phyloP scores from a whole-genome alignment of 441 rosid genomes.

The Pelargonium cotyledonis region DNA sequence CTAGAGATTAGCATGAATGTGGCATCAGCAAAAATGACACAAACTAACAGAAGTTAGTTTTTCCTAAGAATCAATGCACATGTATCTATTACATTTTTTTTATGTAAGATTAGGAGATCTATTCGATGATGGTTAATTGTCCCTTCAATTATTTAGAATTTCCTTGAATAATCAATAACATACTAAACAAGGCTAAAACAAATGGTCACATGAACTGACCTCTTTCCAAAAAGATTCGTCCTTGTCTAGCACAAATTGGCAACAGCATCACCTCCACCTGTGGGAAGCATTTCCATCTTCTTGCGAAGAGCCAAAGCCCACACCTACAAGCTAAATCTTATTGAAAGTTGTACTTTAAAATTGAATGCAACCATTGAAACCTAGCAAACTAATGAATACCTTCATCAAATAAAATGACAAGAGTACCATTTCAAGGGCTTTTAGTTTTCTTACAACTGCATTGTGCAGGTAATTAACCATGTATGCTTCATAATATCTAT shows the following conservation, averaged over 20 bases:
- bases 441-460: too few relatives aligned
- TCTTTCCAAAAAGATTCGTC: slow-evolving; percentile 88
- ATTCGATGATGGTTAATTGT: too few relatives aligned
- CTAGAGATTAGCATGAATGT: too few relatives aligned
- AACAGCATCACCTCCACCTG: slow-evolving; percentile 87
- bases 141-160: too few relatives aligned
- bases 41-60: too few relatives aligned
- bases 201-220: slow-evolving; percentile 41
- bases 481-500: background rate
- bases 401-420: background rate
- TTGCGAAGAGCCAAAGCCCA: slow-evolving; percentile 97
- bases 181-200: too few relatives aligned
- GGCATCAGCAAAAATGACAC: too few relatives aligned
- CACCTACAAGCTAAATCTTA: slow-evolving; percentile 39
- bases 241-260: slow-evolving; percentile 84
- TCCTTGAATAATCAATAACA: too few relatives aligned
- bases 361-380: background rate
- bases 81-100: too few relatives aligned
- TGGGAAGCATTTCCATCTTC: slow-evolving; percentile 81
- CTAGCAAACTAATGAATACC: background rate
- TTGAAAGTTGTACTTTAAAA: too few relatives aligned
- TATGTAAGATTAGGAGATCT: too few relatives aligned
- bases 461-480: background rate
- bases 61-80: too few relatives aligned
- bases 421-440: background rate